These are phyloP conservation scores for Kentomonas sorsogonicus DNA, from an alignment of 208 protist species.

Conservation along the genomic window DNA sequence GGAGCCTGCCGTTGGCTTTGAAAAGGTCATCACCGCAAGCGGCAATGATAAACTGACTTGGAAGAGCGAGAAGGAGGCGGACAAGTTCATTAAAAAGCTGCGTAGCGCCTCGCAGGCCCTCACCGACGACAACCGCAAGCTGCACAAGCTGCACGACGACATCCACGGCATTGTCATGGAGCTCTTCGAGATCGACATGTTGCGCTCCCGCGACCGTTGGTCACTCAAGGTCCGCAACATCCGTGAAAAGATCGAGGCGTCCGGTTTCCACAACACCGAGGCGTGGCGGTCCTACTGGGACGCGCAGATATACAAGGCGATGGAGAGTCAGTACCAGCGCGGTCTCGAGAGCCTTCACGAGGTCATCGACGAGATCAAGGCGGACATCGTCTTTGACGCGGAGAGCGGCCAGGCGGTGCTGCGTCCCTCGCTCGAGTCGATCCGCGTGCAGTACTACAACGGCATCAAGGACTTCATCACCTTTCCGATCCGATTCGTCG, in stretches of 20 bases:
- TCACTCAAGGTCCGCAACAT: conserved; percentile 83
- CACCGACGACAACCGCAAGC: conserved; percentile 88
- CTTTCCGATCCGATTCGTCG: conserved; percentile 90
- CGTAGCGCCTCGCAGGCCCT: conserved; percentile 77
- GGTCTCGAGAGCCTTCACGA: conserved; percentile 93
- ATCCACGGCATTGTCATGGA: conserved; percentile 76
- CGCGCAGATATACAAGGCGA: conserved; percentile 96
- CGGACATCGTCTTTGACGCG: conserved; percentile 88
- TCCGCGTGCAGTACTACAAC: conserved; percentile 92
- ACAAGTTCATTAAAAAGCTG: conserved; percentile 81
- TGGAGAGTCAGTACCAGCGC: conserved; percentile 94
- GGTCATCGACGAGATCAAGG: conserved; percentile 86
- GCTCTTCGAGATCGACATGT: conserved; percentile 92
- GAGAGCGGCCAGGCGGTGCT: conserved; percentile 71
- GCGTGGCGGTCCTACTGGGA: conserved; percentile 96
- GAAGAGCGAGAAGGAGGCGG: conserved; percentile 70
- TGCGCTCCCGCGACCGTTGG: conserved; percentile 91
- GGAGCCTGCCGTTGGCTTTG: conserved; percentile 83
- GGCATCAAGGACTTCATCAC: conserved; percentile 94
- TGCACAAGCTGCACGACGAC: conserved; percentile 89
- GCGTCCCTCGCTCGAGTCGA: conserved; percentile 87
- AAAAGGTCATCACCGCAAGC: conserved; percentile 86
- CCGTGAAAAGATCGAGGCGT: conserved; percentile 79
- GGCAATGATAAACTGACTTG: conserved; percentile 81
- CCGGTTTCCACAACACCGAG: conserved; percentile 88